Conservation (phyloP, 2,329 filamentous ascomycete species). For the Fusarium subtropicale region DNA sequence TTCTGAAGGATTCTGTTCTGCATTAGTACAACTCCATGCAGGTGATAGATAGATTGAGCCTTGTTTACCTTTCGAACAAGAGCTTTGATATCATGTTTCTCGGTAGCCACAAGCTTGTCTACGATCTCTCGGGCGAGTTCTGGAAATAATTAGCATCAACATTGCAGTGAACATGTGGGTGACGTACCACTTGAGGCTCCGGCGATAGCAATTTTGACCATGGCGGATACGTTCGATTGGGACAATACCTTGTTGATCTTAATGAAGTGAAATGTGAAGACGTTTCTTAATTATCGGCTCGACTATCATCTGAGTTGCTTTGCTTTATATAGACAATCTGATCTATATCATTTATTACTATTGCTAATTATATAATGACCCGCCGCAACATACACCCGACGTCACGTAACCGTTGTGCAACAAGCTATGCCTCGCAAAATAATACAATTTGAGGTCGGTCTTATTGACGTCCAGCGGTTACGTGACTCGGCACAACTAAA, state of each 20-base stretch:
- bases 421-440: too few species aligned
- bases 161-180: rapidly evolving
- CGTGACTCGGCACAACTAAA: slow-evolving; percentile 2
- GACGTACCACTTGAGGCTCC: slow-evolving; percentile 5
- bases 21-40: rapidly evolving
- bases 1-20: rapidly evolving
- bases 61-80: background rate
- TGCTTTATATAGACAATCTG: background rate
- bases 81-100: background rate
- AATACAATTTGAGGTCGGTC: too few species aligned
- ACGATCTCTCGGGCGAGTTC: slow-evolving; percentile 13
- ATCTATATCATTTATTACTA: background rate
- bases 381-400: background rate
- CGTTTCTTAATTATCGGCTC: background rate
- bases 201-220: slow-evolving; percentile 16
- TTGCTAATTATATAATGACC: background rate
- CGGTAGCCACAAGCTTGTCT: slow-evolving; percentile 2
- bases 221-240: background rate
- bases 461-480: slow-evolving; percentile 2
- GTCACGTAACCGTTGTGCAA: slow-evolving; percentile 2
- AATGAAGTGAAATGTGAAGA: background rate
- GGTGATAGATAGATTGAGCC: rapidly evolving
- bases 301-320: background rate
- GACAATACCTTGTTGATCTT: background rate
- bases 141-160: rapidly evolving